phyloP scores from a whole-genome alignment of 1,284 basidiomycete genomes.

The Irpex sp. region DNA sequence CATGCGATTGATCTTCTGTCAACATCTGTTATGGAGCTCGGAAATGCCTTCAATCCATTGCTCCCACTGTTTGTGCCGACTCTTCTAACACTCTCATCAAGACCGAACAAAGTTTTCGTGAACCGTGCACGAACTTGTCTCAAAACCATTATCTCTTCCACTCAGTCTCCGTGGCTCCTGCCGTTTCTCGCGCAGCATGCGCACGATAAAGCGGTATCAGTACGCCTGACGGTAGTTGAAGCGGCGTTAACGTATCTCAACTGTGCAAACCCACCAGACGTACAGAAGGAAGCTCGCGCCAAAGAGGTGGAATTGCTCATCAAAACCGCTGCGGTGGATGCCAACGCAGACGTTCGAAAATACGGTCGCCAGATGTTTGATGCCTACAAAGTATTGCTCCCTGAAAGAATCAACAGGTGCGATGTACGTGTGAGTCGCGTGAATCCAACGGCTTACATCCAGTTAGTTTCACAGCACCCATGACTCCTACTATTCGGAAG shows the following conservation, averaged over 20 bases:
- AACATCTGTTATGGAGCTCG: slow-evolving; percentile 53
- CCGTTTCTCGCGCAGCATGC: slow-evolving; percentile 57
- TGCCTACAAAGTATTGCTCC: slow-evolving; percentile 69
- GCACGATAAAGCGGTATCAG: slow-evolving; percentile 66
- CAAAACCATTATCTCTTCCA: slow-evolving; percentile 58
- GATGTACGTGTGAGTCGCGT: slow-evolving; percentile 19
- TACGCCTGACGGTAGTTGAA: slow-evolving; percentile 64
- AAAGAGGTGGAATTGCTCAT: slow-evolving; percentile 71
- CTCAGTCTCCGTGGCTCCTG: slow-evolving; percentile 67
- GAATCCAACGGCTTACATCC: slow-evolving; percentile 8
- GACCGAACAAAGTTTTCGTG: slow-evolving; percentile 81
- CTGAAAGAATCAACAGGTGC: slow-evolving; percentile 62
- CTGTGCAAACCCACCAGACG: slow-evolving; percentile 69
- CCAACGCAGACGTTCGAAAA: slow-evolving; percentile 75
- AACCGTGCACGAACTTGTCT: slow-evolving; percentile 63
- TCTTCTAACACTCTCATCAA: slow-evolving; percentile 63
- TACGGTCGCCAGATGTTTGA: slow-evolving; percentile 69
- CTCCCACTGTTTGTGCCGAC: slow-evolving; percentile 65
- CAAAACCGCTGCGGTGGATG: slow-evolving; percentile 62
- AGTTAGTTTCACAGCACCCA: slow-evolving; percentile 64
- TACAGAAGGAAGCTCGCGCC: slow-evolving; percentile 62
- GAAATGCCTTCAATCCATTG: slow-evolving; percentile 64
- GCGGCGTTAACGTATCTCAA: slow-evolving; percentile 64
- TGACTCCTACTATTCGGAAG: slow-evolving; percentile 74
- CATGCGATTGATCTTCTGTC: slow-evolving; percentile 64